Evolutionary conservation across 2,329 filamentous ascomycete species (phyloP).

Genomic region (Tolypocladium paradoxum): DNA sequence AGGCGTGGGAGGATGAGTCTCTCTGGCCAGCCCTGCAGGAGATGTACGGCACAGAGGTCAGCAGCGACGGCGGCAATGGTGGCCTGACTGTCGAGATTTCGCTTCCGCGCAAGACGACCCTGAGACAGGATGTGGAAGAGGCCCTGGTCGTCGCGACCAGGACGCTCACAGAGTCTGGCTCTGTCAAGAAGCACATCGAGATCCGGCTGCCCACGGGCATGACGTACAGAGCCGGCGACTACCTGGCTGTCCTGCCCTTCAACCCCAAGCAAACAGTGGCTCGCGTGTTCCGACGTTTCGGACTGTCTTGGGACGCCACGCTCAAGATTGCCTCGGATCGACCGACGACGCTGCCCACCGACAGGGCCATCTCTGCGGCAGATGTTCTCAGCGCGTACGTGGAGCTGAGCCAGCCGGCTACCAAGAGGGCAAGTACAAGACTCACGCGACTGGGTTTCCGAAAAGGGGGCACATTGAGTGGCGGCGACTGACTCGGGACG

Average conservation of each 20-base stretch:
- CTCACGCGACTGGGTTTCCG: background rate
- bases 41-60: constrained; percentile 26
- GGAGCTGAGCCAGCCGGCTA: constrained; percentile 62
- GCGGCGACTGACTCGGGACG: constrained; percentile 3
- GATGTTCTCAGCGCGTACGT: constrained; percentile 60
- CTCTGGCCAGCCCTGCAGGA: constrained; percentile 39
- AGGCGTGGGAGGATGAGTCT: constrained; percentile 52
- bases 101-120: constrained; percentile 40
- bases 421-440: constrained; percentile 42
- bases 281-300: constrained; percentile 54
- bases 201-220: constrained; percentile 56
- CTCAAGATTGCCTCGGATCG: constrained; percentile 46
- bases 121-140: constrained; percentile 54
- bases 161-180: constrained; percentile 37
- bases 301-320: constrained; percentile 57
- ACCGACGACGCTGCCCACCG: constrained; percentile 42
- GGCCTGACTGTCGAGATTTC: constrained; percentile 36
- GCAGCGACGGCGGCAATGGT: constrained; percentile 3
- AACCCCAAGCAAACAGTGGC: constrained; percentile 54
- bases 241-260: constrained; percentile 61
- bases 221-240: constrained; percentile 64
- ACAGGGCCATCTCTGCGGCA: constrained; percentile 45
- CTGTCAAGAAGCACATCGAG: constrained; percentile 54
- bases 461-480: background rate
- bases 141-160: constrained; percentile 45